Evolutionary conservation across 2,329 filamentous ascomycete genomes (phyloP), one percentile per base, ranked within the genome.

Genomic region (Hymenoscyphus linearis): DNA sequence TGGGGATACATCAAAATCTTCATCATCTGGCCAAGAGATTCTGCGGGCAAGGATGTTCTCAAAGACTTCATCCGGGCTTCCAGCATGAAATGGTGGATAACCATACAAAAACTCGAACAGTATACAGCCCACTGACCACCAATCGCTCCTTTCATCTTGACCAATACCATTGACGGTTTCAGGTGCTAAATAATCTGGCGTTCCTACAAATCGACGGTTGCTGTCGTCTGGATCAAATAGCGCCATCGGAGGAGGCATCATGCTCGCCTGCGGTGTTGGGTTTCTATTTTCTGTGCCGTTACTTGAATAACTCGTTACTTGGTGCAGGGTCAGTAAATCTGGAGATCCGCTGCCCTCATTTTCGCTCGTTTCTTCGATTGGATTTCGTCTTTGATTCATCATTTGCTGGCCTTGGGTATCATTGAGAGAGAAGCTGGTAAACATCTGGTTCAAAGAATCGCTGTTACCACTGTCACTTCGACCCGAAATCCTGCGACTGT

Each of bases 111-210:
- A 97, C 71, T 99, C 95, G 70, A 97, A 99, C 75, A 98, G 79
- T 68, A 99, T 98, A 74, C 96, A 99, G 0, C 95, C 95, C n/a
- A 99, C 82, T 25, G 95, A 98, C 95, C 95, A 99, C 95, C 95
- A 99, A 85, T 99, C 95, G 72, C 95, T 98, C 67, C 93, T 95
- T 74, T 98, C 93, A 71, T 99, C 95, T 74, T 99, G 95, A 1
- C 93, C 92, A 67, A 92, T 87, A 56, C 96, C 95, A 66, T 91
- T 93, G 72, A 99, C 96, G 0, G 96, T 99, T 73, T 99, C 96
- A 0, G 95, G 95, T 0, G 95, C 95, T 14, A 99, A 83, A 72
- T 99, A 99, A 74, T 99, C 95, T 0, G 95, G 95, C 0, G 95
- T 99, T 35, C 95, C 95, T 9, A 99, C 95, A 69, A 99, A 99